phyloP scores from a whole-genome alignment of 1,284 basidiomycete genomes.

The Cryptococcus sp. region DNA sequence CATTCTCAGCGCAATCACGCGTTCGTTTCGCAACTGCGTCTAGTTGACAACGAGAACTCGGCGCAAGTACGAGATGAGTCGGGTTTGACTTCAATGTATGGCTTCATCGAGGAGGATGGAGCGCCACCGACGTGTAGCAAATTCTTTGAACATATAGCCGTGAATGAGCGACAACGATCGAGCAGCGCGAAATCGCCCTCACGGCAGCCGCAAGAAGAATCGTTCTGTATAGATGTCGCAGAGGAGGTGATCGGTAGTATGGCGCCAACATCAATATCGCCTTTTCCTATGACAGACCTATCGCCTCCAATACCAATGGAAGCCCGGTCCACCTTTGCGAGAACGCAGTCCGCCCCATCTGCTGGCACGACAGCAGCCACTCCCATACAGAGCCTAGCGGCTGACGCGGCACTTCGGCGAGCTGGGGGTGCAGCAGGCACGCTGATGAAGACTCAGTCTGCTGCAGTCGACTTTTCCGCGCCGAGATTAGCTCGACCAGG shows the following conservation, averaged over 20 bases:
- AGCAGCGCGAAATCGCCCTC: too few relatives aligned
- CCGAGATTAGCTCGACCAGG: conserved; percentile 11
- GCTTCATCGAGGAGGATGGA: conserved; percentile 45
- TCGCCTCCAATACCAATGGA: neutral
- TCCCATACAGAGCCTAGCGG: conserved; percentile 14
- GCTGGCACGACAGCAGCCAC: neutral
- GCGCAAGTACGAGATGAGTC: conserved; percentile 11
- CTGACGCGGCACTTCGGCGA: conserved; percentile 20
- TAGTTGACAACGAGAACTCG: conserved; percentile 26
- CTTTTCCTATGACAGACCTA: neutral
- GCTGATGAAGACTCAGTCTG: conserved; percentile 6
- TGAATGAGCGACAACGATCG: conserved; percentile 8
- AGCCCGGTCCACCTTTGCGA: conserved; percentile 7
- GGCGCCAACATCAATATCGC: too few relatives aligned
- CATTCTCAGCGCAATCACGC: conserved; percentile 34
- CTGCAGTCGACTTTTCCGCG: neutral
- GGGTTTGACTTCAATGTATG: conserved; percentile 32
- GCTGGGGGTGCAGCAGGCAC: neutral
- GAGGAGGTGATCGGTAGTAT: too few relatives aligned
- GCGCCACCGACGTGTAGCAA: conserved; percentile 47
- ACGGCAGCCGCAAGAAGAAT: too few relatives aligned
- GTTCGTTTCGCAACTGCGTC: conserved; percentile 35
- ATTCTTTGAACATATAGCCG: conserved; percentile 21
- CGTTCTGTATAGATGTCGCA: too few relatives aligned
- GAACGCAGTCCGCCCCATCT: conserved; percentile 16